These are phyloP conservation scores for Colletotrichum camelliae DNA, from an alignment of 2,329 filamentous ascomycete species.

Conservation along the genomic window DNA sequence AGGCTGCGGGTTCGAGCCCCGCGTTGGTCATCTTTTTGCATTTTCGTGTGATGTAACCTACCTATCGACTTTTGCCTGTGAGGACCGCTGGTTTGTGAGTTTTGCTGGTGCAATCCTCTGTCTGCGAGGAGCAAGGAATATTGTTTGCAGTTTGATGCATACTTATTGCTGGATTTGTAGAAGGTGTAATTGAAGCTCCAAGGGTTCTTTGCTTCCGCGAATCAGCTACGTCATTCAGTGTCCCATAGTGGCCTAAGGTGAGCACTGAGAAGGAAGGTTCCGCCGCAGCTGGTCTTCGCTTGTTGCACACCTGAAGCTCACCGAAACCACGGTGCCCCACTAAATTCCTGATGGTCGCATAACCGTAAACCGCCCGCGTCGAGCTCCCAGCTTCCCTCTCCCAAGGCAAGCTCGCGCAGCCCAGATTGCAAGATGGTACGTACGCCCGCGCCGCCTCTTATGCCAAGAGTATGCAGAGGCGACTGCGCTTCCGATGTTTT, in stretches of 20 bases:
- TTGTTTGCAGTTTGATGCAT: neutral
- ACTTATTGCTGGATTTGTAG: too few species aligned
- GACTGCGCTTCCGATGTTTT: neutral
- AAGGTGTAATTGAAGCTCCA: neutral
- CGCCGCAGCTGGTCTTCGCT: neutral
- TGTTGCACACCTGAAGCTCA: conserved; percentile 8
- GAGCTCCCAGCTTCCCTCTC: conserved; percentile 9
- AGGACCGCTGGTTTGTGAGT: neutral
- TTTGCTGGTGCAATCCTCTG: neutral
- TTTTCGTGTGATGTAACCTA: neutral
- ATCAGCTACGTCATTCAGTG: neutral
- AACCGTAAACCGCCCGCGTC: conserved; percentile 9
- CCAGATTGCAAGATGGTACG: conserved; percentile 15
- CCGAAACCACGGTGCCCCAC: conserved; percentile 1
- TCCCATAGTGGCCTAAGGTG: neutral
- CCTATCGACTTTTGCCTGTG: neutral
- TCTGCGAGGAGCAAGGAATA: neutral
- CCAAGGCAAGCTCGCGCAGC: conserved; percentile 17
- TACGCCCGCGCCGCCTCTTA: neutral
- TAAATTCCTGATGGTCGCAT: conserved; percentile 8
- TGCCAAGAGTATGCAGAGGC: neutral
- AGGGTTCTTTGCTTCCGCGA: neutral
- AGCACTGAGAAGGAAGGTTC: neutral
- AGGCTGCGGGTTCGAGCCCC: conserved; percentile 23
- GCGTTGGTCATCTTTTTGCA: conserved; percentile 8